These are phyloP conservation scores for Talaromyces nanjingensis DNA, from an alignment of 495 filamentous ascomycete genomes.

Conservation along the genomic window DNA sequence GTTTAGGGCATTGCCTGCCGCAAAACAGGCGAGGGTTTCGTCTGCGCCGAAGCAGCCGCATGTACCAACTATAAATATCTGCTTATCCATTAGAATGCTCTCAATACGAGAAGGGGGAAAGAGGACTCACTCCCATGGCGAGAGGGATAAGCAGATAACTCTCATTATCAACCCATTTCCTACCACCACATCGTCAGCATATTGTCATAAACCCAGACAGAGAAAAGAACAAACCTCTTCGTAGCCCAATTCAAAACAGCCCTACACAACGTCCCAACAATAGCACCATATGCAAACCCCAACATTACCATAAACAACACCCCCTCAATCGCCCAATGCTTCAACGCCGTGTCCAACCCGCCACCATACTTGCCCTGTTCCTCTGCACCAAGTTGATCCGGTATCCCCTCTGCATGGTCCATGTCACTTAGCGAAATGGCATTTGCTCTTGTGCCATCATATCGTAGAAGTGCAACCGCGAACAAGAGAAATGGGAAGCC, in stretches of 20 bases:
- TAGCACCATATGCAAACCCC: slow-evolving; percentile 25
- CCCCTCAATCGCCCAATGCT: slow-evolving; percentile 34
- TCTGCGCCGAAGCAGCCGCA: slow-evolving; percentile 35
- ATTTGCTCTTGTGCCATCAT: slow-evolving; percentile 34
- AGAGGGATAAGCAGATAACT: slow-evolving; percentile 25
- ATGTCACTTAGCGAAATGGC: slow-evolving; percentile 16
- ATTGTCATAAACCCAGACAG: not conserved
- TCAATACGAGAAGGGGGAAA: not conserved
- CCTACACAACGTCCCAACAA: slow-evolving; percentile 26
- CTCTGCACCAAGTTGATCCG: slow-evolving; percentile 24
- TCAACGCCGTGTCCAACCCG: slow-evolving; percentile 23
- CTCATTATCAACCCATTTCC: slow-evolving; percentile 31
- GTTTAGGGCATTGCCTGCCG: slow-evolving; percentile 30
- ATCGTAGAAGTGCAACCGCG: slow-evolving; percentile 46
- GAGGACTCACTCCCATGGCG: slow-evolving; percentile 23
- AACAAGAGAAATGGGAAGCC: slow-evolving; percentile 54
- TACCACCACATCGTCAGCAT: slow-evolving; percentile 5
- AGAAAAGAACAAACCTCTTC: slow-evolving; percentile 13
- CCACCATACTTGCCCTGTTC: slow-evolving; percentile 30
- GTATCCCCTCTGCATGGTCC: slow-evolving; percentile 16
- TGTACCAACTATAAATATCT: slow-evolving; percentile 31
- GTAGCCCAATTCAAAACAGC: slow-evolving; percentile 24
- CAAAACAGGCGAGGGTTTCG: slow-evolving; percentile 35
- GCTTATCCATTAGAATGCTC: no score
- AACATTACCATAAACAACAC: slow-evolving; percentile 35